Evolutionary conservation across 768 basidiomycete genomes (phyloP), one percentile per base, ranked within the genome.

Genomic region (Mrakia frigida): DNA sequence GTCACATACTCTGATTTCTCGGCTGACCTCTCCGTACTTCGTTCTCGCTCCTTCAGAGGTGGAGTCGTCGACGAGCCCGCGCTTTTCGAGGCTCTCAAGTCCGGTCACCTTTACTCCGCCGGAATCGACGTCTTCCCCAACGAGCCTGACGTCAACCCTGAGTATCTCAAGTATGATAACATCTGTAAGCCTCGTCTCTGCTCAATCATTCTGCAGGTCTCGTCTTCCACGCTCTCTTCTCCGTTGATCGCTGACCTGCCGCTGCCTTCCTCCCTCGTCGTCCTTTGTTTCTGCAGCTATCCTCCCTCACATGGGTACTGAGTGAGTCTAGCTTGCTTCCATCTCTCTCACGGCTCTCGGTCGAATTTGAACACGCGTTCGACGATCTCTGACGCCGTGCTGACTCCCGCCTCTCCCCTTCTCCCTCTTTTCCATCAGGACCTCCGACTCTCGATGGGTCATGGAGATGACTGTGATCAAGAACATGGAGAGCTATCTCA

Each of bases 51-150:
- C 43, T 25, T 28, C 69, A 75, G 74, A 41, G 76, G 76, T 43
- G 76, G 76, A 13, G 76, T 77, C 56, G 73, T 77, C 16, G 76
- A 77, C 59, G 76, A 77, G 72, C 71, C 76, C 16, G 76, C 76
- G 37, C 71, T 77, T 28, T 52, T 77, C 25, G 76, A 41, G 31
- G 76, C 76, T 7, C 52, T 77, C 43, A 56, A 68, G 67, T 73
- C 72, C 10, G 76, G 76, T 39, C 63, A 77, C 50, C 76, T 77
- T 5, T 77, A 74, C 76, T 73, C 72, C 18, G 76, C 71, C n/a
- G 76, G 76, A 25, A 72, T 77, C 56, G 76, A 77, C 67, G 76
- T 77, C 50, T 77, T 77, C 76, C 76, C 76, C 16, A 68, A 77
- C 37, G 76, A 70, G 69, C 69, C 69, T 11, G 69, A 70, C 28